A percentile compares a stretch with the other conserved stretches of the same genome.
Evolutionary conservation across 2,329 filamentous ascomycete genomes (phyloP).

Genomic region (Trichoderma oligosporum): DNA sequence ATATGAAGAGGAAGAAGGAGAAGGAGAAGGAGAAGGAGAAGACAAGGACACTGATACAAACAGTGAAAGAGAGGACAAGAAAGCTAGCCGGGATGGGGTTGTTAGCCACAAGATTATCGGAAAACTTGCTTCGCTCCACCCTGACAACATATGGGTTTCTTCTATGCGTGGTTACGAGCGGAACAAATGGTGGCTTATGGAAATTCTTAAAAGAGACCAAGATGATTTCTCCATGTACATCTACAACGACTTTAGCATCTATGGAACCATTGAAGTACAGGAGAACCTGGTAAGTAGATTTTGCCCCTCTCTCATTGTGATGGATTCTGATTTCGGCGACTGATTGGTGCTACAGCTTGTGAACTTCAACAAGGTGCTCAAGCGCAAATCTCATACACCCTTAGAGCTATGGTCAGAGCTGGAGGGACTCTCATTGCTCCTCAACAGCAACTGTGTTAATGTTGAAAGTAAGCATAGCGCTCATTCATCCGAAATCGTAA

Average conservation of each 20-base stretch:
- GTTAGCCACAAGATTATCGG: not conserved
- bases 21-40: not conserved
- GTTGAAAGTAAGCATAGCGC: conserved; percentile 20
- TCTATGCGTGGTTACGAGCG: conserved; percentile 23
- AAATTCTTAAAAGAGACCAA: conserved; percentile 28
- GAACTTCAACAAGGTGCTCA: conserved; percentile 30
- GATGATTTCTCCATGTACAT: conserved; percentile 42
- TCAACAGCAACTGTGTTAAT: conserved; percentile 5
- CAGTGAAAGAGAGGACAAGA: not conserved
- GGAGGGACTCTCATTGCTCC: conserved; percentile 23
- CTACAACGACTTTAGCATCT: conserved; percentile 41
- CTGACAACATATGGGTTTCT: conserved; percentile 22
- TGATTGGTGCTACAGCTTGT: conserved; percentile 26
- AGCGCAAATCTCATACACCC: conserved; percentile 16
- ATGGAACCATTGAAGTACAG: conserved; percentile 40
- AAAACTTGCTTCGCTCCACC: conserved; percentile 24
- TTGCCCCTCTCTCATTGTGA: not conserved
- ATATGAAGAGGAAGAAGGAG: not conserved
- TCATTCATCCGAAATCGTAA: too few relatives aligned
- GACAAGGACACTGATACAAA: too few relatives aligned
- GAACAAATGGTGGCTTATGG: conserved; percentile 23
- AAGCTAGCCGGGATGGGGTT: not conserved
- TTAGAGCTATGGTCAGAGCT: conserved; percentile 26
- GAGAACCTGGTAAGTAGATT: conserved; percentile 35
- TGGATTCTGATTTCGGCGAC: not conserved